phyloP scores from a whole-genome alignment of 176 grass and related monocot genomes.

The Hordeum vulgare region DNA sequence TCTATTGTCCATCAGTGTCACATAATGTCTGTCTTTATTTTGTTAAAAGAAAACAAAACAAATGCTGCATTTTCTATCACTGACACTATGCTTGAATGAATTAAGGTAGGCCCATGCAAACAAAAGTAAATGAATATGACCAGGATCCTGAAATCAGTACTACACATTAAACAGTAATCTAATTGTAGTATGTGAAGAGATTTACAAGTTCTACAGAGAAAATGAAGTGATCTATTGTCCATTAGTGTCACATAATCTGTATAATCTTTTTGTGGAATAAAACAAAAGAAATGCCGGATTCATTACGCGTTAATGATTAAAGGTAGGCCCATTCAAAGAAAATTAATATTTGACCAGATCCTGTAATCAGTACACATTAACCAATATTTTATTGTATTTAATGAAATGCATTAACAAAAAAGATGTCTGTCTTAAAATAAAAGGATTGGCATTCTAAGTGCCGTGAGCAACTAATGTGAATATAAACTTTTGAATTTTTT shows the following conservation, averaged over 20 bases:
- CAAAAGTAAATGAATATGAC: constrained; percentile 3
- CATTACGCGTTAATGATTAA: not conserved
- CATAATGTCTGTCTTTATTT: not conserved
- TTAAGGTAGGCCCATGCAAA: not conserved
- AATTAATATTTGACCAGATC: not conserved
- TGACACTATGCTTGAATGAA: not conserved
- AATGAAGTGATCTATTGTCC: constrained; percentile 53
- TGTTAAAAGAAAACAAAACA: not conserved
- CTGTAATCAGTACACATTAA: constrained; percentile 9
- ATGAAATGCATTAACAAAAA: not conserved
- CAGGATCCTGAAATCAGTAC: not conserved
- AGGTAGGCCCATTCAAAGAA: not conserved
- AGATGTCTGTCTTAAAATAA: not conserved
- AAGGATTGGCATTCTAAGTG: not conserved
- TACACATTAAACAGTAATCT: not conserved
- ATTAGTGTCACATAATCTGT: not conserved
- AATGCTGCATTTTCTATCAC: not conserved
- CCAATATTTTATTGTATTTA: not conserved
- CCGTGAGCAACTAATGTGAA: not conserved
- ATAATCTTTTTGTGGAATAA: not conserved
- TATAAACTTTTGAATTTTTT: not conserved
- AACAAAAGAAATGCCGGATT: not conserved
- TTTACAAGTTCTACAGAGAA: constrained; percentile 60
- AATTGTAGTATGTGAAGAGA: constrained; percentile 25
- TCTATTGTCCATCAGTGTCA: constrained; percentile 1